Evolutionary conservation across 179 eudicot species (phyloP).

Genomic region (Actinidia polygama): DNA sequence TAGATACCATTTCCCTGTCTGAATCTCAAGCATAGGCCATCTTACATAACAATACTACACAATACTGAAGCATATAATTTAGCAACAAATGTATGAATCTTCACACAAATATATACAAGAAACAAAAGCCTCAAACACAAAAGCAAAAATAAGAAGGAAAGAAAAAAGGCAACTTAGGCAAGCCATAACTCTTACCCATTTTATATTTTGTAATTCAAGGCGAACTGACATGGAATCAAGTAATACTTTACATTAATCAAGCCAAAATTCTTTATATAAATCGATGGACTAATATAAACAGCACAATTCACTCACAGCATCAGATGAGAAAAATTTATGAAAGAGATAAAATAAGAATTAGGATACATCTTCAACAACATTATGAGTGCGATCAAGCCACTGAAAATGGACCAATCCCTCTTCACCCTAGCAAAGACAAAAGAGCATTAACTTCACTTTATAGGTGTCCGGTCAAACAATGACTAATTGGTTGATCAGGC

Average conservation of each 20-base stretch:
- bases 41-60: not conserved
- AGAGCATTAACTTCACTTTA: conserved; percentile 10
- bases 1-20: not conserved
- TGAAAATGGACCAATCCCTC: conserved; percentile 90
- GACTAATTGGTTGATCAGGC: not conserved
- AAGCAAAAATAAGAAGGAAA: too few species aligned
- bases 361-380: conserved; percentile 94
- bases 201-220: not conserved
- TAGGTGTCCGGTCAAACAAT: not conserved
- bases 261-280: not conserved
- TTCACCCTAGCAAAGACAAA: conserved; percentile 59
- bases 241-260: not conserved
- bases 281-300: not conserved
- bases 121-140: not conserved
- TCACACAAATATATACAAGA: not conserved
- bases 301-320: not conserved
- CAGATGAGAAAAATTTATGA: not conserved
- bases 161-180: not conserved
- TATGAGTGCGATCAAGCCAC: conserved; percentile 84
- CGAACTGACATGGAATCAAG: not conserved
- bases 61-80: not conserved
- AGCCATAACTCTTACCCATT: not conserved
- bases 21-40: not conserved
- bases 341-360: conserved; percentile 1
- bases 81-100: not conserved